These are phyloP conservation scores for Taiwanofungus camphoratus DNA, from an alignment of 1,284 basidiomycete genomes.

Conservation along the genomic window DNA sequence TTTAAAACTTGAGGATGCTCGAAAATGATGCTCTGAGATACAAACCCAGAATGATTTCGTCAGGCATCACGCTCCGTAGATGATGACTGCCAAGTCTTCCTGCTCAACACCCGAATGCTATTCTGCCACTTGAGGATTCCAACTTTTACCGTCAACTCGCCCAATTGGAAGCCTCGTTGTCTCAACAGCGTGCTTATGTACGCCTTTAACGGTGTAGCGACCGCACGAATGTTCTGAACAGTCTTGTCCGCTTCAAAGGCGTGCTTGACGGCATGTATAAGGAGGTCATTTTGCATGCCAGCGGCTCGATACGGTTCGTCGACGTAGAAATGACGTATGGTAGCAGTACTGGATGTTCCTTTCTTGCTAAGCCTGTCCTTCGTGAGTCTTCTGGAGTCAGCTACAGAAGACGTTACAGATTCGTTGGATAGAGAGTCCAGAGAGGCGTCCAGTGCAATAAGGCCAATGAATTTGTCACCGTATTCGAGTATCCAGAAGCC, in stretches of 20 bases:
- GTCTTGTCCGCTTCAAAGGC: constrained; percentile 44
- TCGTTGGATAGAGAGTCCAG: constrained; percentile 31
- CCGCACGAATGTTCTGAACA: constrained; percentile 40
- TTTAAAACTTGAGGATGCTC: no score
- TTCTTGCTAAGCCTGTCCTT: constrained; percentile 19
- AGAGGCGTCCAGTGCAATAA: constrained; percentile 65
- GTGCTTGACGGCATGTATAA: constrained; percentile 50
- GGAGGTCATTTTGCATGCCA: constrained; percentile 60
- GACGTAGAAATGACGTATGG: constrained; percentile 75
- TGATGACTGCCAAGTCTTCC: constrained; percentile 33
- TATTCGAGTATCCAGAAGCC: constrained; percentile 68
- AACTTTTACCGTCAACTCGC: constrained; percentile 35
- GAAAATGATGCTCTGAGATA: no score
- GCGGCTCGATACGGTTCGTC: constrained; percentile 55
- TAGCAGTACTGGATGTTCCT: constrained; percentile 42
- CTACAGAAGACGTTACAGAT: constrained; percentile 13
- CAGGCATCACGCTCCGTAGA: neutral
- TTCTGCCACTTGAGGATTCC: constrained; percentile 55
- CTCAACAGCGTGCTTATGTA: constrained; percentile 45
- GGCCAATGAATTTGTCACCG: constrained; percentile 53
- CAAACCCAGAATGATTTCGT: no score
- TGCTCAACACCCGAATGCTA: constrained; percentile 34
- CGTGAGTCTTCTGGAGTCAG: constrained; percentile 14
- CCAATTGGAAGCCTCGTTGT: constrained; percentile 46
- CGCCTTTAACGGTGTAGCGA: constrained; percentile 44